Evolutionary conservation across 306 rosid genomes (phyloP), one percentile per base, ranked within the genome.

Genomic region (Carpinus viminea): DNA sequence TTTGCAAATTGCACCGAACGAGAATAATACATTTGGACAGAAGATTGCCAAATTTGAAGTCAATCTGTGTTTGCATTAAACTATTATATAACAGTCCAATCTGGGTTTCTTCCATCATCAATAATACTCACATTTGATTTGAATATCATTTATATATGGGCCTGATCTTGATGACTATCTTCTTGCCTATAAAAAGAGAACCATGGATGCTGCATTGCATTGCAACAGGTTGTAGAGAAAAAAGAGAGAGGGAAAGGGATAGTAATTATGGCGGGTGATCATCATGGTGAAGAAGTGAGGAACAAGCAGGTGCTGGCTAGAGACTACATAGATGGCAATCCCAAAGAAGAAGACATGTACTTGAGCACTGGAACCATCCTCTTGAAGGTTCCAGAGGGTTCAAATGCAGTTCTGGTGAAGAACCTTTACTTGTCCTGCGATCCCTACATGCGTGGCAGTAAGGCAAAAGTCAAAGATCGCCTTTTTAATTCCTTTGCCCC

Each of bases 401-500:
- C 88, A 28, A 71, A n/a, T n/a, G n/a, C n/a, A n/a, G n/a, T n/a
- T 51, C 54, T 51, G 1, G n/a, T n/a, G n/a, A n/a, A n/a, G 73
- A 90, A 90, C 47, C 85, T 92, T 2, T 85, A 84, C 87, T 80
- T 92, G 34, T 87, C 94, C 20, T 88, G 94, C 55, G 97, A 92
- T 68, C 97, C 97, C 34, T 86, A 73, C 85, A 82, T 88, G 91
- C 80, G 88, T 55, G 76, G 87, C 77, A 65, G 1, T 4, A 65
- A 65, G 89, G 16, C 7, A 0, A 70, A 73, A 47, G 45, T 68
- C 70, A 6, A 5, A 65, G 70, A 36, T 38, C 70, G 70, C 50
- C 50, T 65, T 2, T 34, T 75, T 52, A 61, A 34, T 45, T 84
- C 89, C 75, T 87, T 81, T 20, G 36, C 75, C 31, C 87, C 93